A percentile compares a stretch with the other conserved stretches of the same genome.
phyloP scores from a whole-genome alignment of 1,284 basidiomycete genomes.

The Ganoderma sp. region DNA sequence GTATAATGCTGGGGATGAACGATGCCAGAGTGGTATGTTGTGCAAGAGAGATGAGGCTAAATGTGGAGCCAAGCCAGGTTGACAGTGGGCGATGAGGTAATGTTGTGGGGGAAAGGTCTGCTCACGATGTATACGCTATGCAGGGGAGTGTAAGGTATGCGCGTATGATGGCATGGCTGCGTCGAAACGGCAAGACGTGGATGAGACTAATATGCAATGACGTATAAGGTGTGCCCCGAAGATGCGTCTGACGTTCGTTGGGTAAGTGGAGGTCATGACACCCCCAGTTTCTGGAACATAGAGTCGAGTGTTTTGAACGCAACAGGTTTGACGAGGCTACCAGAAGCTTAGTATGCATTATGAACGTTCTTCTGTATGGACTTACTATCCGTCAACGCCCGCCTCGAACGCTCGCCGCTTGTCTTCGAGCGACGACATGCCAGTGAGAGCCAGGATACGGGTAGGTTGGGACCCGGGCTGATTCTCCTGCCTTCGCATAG shows the following conservation, averaged over 20 bases:
- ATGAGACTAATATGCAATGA: constrained; percentile 2
- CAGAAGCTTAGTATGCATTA: constrained; percentile 13
- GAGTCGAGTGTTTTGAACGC: constrained; percentile 88
- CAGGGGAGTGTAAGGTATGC: neutral
- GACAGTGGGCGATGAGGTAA: constrained; percentile 1
- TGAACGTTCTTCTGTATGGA: constrained; percentile 26
- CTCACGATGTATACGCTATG: neutral
- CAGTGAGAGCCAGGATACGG: constrained; percentile 90
- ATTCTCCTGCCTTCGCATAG: constrained; percentile 46
- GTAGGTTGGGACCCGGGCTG: constrained; percentile 41
- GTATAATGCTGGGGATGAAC: constrained; percentile 10
- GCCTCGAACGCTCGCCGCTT: constrained; percentile 90
- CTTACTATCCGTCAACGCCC: constrained; percentile 94
- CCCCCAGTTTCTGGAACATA: constrained; percentile 81
- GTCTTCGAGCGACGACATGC: constrained; percentile 91
- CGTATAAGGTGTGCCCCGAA: constrained; percentile 6
- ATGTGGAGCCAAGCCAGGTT: neutral
- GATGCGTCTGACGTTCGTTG: neutral
- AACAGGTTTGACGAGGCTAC: constrained; percentile 89
- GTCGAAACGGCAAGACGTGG: neutral
- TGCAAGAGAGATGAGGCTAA: constrained; percentile 8
- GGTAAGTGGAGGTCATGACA: constrained; percentile 48
- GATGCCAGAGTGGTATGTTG: constrained; percentile 17
- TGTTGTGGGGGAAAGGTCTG: neutral
- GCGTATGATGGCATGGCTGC: neutral